Base-by-base conservation (phyloP, 2,329 filamentous ascomycete genomes). In the Phyllosticta citribraziliensis region DNA sequence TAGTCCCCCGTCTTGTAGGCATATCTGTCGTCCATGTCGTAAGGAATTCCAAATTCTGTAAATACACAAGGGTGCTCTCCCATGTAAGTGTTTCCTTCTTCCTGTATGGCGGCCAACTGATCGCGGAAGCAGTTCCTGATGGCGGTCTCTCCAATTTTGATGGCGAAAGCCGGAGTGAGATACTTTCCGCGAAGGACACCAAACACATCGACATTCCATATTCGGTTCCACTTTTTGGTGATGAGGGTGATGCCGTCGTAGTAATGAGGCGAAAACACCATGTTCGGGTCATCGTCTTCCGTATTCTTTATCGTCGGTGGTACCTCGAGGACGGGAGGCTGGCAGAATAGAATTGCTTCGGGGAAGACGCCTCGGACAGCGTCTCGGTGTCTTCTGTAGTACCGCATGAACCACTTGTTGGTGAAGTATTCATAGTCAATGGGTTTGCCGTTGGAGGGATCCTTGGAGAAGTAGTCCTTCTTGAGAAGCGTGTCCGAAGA, bases 151-250 rank as follows among this genome's bases (percentile, higher is more conserved):
- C 94, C 94, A 55, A 99, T 80, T 70, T 92, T 94, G 72, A 99
- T 88, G 3, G 91, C 94, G 70, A 99, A 93, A 0, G 90, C 90
- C 12, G 94, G 94, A 22, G 88, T 88, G 66, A 89, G 80, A 70
- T 99, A 99, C 65, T 87, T 88, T 12, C 94, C 94, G 54, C 94
- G 87, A 52, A 99, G 79, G 14, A 99, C 84, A 2, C 94, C 94
- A 57, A 99, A 85, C 4, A 99, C 90, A 71, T 99, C 94, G 8
- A 99, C 88, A 67, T 99, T 99, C 88, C 94, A 99, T 17, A 88
- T 86, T 50, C 92, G 88, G 71, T 97, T 99, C 94, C 94, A 99
- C 73, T 96, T 96, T 76, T 99, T 99, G 12, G 91, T 97, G 82
- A 99, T 89, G 3, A 99, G 80, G 0, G 94, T 99, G 61, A 99